These are phyloP conservation scores for Aethionema arabicum DNA, from an alignment of 345 rosid genomes.

Conservation along the genomic window DNA sequence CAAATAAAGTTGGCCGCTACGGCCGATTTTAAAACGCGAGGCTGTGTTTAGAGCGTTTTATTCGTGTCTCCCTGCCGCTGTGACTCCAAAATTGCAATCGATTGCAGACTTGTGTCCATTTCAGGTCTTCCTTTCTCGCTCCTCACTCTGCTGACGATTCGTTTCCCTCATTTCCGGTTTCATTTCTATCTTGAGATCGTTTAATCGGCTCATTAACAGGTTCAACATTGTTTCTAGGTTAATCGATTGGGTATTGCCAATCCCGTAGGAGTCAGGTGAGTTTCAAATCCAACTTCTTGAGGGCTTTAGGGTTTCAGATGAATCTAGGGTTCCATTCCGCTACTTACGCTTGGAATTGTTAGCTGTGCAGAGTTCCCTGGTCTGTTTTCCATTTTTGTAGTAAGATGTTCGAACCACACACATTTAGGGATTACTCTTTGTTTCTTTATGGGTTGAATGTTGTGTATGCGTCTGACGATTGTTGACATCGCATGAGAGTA, in stretches of 20 bases:
- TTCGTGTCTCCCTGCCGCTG: neutral
- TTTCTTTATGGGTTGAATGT: neutral
- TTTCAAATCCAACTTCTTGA: neutral
- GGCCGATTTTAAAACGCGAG: neutral
- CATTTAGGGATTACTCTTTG: slow-evolving; percentile 1
- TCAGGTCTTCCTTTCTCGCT: neutral
- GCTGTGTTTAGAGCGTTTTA: slow-evolving; percentile 3
- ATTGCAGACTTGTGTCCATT: slow-evolving; percentile 3
- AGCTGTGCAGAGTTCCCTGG: neutral
- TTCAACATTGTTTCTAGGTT: slow-evolving; percentile 10
- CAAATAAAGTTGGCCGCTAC: neutral
- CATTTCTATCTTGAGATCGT: neutral
- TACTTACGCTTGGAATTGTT: slow-evolving; percentile 9
- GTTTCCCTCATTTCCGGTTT: neutral
- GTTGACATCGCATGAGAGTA: too few species aligned
- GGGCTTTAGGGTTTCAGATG: slow-evolving; percentile 6
- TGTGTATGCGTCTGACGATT: neutral
- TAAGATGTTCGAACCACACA: neutral
- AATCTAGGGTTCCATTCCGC: slow-evolving; percentile 2
- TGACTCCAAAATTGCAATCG: neutral
- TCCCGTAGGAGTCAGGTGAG: slow-evolving; percentile 6
- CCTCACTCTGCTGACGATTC: neutral
- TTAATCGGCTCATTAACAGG: neutral
- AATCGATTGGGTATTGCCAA: neutral
- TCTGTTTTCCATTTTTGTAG: neutral